Conservation (phyloP, 2,329 filamentous ascomycete genomes). For the Scytalidium sp. region DNA sequence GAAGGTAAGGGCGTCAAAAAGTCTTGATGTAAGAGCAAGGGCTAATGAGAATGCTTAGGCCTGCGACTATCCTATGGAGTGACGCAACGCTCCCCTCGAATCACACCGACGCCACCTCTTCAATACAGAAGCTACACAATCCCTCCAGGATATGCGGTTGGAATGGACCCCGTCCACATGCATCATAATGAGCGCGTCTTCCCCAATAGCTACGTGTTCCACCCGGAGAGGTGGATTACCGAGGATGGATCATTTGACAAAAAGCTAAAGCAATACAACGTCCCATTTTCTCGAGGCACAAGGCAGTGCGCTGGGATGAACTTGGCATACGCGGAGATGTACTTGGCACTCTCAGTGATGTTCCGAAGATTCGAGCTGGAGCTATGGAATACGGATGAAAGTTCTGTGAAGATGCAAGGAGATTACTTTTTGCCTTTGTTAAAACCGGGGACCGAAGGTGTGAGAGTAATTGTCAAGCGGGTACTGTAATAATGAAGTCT, state of each 20-base stretch:
- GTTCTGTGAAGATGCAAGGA: constrained; percentile 2
- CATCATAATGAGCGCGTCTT: constrained; percentile 30
- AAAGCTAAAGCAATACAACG: constrained; percentile 33
- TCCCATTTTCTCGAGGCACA: constrained; percentile 38
- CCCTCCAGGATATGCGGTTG: constrained; percentile 13
- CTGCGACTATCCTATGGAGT: constrained; percentile 11
- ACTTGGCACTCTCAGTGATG: constrained; percentile 4
- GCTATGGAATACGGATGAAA: constrained; percentile 7
- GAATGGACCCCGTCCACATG: constrained; percentile 10
- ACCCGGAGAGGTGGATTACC: constrained; percentile 37
- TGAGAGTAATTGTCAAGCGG: neutral
- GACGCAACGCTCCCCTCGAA: constrained; percentile 6
- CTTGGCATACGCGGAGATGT: constrained; percentile 12
- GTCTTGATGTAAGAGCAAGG: neutral
- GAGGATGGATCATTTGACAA: constrained; percentile 7
- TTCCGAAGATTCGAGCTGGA: constrained; percentile 8
- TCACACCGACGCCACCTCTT: constrained; percentile 6
- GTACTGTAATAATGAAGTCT: neutral
- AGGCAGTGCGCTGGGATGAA: constrained; percentile 36
- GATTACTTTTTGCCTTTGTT: constrained; percentile 1
- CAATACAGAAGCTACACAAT: constrained; percentile 13
- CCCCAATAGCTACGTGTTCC: constrained; percentile 15
- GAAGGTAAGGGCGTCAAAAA: constrained; percentile 10
- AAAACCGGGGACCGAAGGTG: neutral
- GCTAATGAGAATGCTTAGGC: constrained; percentile 1